Conservation (phyloP, 371 early-diverging fungal genomes). For the Blakeslea trispora region DNA sequence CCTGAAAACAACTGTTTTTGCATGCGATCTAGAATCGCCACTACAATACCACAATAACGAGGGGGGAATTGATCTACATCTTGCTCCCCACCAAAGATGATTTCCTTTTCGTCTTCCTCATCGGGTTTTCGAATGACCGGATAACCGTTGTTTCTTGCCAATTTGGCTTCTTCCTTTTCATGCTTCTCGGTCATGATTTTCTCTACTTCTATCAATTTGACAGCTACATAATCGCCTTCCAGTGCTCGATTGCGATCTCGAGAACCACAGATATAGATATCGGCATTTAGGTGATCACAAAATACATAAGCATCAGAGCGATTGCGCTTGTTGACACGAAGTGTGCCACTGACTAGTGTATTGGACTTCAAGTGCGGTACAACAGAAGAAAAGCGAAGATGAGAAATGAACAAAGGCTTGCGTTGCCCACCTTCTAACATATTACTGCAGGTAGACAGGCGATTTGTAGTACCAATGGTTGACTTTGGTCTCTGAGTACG, state of each 20-base stretch:
- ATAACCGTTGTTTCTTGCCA: constrained; percentile 46
- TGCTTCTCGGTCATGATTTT: constrained; percentile 58
- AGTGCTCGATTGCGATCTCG: constrained; percentile 83
- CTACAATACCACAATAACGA: constrained; percentile 64
- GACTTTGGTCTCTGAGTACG: constrained; percentile 12
- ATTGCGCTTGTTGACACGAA: constrained; percentile 84
- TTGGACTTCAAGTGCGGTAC: constrained; percentile 47
- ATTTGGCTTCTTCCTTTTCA: constrained; percentile 53
- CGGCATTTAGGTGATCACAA: constrained; percentile 60
- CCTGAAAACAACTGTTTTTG: constrained; percentile 64
- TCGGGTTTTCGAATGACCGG: constrained; percentile 45
- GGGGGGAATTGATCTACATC: constrained; percentile 56
- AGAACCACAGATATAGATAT: constrained; percentile 81
- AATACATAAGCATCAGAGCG: constrained; percentile 86
- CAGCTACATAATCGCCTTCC: constrained; percentile 85
- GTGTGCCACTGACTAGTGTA: constrained; percentile 60
- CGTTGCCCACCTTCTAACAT: constrained; percentile 27
- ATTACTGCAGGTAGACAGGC: constrained; percentile 11
- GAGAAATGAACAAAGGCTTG: constrained; percentile 55
- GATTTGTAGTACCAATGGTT: constrained; percentile 3
- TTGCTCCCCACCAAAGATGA: constrained; percentile 54
- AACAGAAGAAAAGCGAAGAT: constrained; percentile 55
- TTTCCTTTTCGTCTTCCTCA: constrained; percentile 58
- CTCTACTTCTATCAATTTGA: constrained; percentile 69
- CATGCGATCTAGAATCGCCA: constrained; percentile 65